A percentile compares a stretch with the other conserved stretches of the same genome.
Evolutionary conservation across 331 rosid genomes (phyloP).

Genomic region (Malus hybrid): DNA sequence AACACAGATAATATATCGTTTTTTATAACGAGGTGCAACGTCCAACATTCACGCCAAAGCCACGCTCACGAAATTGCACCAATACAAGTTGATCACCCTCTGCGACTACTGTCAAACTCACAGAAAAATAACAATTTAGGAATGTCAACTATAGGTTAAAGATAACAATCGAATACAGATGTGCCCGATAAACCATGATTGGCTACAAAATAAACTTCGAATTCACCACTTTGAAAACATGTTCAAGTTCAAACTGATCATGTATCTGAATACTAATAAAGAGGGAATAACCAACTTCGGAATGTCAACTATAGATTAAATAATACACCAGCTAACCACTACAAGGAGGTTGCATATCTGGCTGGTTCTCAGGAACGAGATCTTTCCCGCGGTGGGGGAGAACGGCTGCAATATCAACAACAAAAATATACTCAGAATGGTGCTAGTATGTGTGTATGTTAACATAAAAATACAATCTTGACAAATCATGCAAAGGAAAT

Average conservation of each 20-base stretch:
- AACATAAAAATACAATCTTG: neutral
- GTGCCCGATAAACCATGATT: conserved; percentile 6
- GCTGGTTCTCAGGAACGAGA: conserved; percentile 41
- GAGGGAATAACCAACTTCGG: conserved; percentile 7
- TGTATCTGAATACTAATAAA: conserved; percentile 17
- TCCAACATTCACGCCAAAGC: neutral
- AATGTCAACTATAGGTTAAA: too few relatives aligned
- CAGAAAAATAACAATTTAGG: neutral
- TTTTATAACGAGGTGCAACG: neutral
- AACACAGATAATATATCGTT: neutral
- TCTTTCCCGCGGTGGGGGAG: conserved; percentile 46
- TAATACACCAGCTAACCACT: conserved; percentile 26
- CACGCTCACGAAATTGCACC: neutral
- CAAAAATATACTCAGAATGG: neutral
- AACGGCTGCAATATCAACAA: conserved; percentile 48
- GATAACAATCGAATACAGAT: too few relatives aligned
- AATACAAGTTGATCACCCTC: neutral
- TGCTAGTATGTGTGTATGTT: neutral
- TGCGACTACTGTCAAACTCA: neutral
- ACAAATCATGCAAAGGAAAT: neutral
- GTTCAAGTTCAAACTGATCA: conserved; percentile 16
- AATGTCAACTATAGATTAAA: conserved; percentile 14
- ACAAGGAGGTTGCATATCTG: conserved; percentile 12
- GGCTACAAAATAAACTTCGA: neutral
- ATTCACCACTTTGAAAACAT: neutral